Base-by-base conservation (phyloP, 495 filamentous ascomycete genomes). In the Platismatia glauca region DNA sequence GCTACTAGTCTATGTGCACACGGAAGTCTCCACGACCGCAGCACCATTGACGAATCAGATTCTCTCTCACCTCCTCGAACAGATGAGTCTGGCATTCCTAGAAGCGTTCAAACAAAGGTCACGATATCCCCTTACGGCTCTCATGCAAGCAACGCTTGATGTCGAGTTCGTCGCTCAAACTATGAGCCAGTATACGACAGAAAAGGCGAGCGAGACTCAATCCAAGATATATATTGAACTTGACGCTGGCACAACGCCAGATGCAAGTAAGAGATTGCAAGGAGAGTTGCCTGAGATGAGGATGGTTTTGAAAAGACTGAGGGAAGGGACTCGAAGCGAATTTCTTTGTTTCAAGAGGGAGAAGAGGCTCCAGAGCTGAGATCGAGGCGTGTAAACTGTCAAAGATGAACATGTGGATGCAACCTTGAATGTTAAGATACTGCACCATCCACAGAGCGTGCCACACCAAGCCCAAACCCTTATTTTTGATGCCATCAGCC, bases 81-180 rank as follows among this genome's bases (percentile, higher is more conserved):
- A 89, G 69, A 80, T 88, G 13, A 89, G 84, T 38, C 75, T 77
- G 16, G 84, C 89, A 57, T 81, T 95, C 12, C 78, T 94, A 7
- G 78, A 82, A 18, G 83, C 86, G 0, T 90, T 95, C 76, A 81
- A 83, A 60, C 67, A 80, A 24, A 85, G 89, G 13, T 65, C 79
- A 9, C 76, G 77, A 37, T 97, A 90, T 76, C 77, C 81, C 9
- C 85, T 98, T 0, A 76, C 85, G n/a, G 84, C 85, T 11, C 80
- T 98, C 55, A 95, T 97, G 87, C 95, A 97, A 74, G 95, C 95
- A 4, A 97, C 95, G 0, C 80, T 98, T 7, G 94, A 98, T 64
- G 91, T 95, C 12, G 94, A 98, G 73, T 98, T 97, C 74, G 86
- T 97, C 41, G 89, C 91, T 7, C 95, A 97, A 77, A 96, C 92